A percentile compares a stretch with the other conserved stretches of the same genome.
These are phyloP conservation scores for Hypoxylon sp. DNA, from an alignment of 2,329 filamentous ascomycete genomes.

Conservation along the genomic window DNA sequence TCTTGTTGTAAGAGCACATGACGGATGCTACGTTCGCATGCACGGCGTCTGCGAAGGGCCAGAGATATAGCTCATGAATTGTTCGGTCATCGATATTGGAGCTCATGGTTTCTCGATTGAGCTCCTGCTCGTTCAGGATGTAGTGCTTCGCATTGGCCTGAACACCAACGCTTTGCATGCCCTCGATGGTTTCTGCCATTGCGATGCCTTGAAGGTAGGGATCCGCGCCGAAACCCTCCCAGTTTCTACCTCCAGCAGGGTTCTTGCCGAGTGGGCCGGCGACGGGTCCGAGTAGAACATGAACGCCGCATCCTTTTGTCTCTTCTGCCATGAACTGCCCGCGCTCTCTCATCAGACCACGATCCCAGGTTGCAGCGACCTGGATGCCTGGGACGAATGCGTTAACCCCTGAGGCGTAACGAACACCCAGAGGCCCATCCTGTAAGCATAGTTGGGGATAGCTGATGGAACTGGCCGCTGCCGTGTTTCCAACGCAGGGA, in stretches of 20 bases:
- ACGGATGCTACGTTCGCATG: conserved; percentile 74
- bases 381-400: conserved; percentile 87
- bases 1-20: conserved; percentile 82
- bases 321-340: conserved; percentile 80
- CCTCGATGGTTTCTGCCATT: conserved; percentile 73
- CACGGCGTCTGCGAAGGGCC: conserved; percentile 79
- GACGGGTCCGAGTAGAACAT: conserved; percentile 82
- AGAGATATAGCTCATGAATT: conserved; percentile 77
- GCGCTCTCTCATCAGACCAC: conserved; percentile 78
- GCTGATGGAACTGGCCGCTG: conserved; percentile 67
- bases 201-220: conserved; percentile 79
- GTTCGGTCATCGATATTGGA: conserved; percentile 75
- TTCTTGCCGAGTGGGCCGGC: conserved; percentile 82
- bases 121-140: conserved; percentile 79
- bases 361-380: conserved; percentile 85
- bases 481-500: conserved; percentile 76
- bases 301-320: conserved; percentile 77
- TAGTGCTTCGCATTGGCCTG: conserved; percentile 73
- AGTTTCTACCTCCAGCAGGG: conserved; percentile 81
- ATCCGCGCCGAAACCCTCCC: conserved; percentile 87
- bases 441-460: conserved; percentile 85
- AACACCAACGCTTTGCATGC: conserved; percentile 66
- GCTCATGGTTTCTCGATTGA: conserved; percentile 67
- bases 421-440: conserved; percentile 83
- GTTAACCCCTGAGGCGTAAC: conserved; percentile 78